Base-by-base conservation (phyloP, 805 yeast species). In the Debaryomyces tyrocola region DNA sequence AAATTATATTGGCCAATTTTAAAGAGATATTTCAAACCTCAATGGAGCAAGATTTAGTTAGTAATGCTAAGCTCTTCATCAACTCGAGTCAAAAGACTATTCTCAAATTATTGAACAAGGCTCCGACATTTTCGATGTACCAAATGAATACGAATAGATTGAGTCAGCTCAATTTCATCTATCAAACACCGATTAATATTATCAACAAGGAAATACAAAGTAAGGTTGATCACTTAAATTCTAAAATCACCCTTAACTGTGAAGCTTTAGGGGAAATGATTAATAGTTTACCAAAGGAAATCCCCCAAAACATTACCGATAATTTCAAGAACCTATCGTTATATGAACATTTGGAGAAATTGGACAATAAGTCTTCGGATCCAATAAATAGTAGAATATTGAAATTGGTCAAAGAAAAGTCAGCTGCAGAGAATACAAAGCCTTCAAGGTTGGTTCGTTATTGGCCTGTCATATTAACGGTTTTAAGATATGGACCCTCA, bases 391-490 rank as follows among this genome's bases (percentile, higher is more conserved):
- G 11, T 9, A 27, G 29, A 20, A 15, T 43, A 33, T 27, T 20
- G 14, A 20, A 38, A 27, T 29, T 39, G 34, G 34, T 29, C 37
- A 31, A 12, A 33, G n/a, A 18, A 24, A 6, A 49, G 54, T 3
- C 47, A 51, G 37, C 8, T 10, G 20, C n/a, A 31, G 28, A 18
- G 11, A 33, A 41, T 24, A 34, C 41, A 6, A 45, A 41, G 21
- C 88, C 88, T 14, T 56, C 67, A 1, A 54, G 64, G 14, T 33
- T 70, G 1, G 64, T 72, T 2, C 74, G 88, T 45, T 80, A 82
- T 63, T 90, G 96, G 96, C 88, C 91, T 1, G 46, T 78, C 0
- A 49, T 79, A 1, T 47, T 76, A 0, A 15, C 77, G 0, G 48
- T 70, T 1, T 38, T 74, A 0, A 42, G 75, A 3, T 80, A 78